A percentile compares a stretch with the other conserved stretches of the same genome.
Conservation (phyloP, 345 rosid genomes). For the Geranium rotundifolium region DNA sequence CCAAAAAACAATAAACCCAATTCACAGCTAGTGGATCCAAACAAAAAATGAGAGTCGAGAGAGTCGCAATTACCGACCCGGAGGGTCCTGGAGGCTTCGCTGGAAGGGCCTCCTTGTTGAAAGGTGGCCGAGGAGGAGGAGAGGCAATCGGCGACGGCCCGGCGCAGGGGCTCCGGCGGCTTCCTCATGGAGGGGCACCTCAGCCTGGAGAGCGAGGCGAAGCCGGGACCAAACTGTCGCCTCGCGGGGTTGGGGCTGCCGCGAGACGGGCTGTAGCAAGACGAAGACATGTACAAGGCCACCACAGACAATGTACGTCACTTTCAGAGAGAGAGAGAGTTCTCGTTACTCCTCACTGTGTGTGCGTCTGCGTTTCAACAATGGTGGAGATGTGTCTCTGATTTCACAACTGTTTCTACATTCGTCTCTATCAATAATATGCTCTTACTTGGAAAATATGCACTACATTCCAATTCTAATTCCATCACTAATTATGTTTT, state of each 20-base stretch:
- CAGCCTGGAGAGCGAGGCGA: constrained; percentile 44
- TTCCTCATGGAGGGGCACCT: constrained; percentile 76
- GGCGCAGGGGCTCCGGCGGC: constrained; percentile 93
- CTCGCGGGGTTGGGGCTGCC: constrained; percentile 64
- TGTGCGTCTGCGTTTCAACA: too few relatives aligned
- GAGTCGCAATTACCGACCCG: constrained; percentile 42
- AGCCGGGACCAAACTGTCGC: constrained; percentile 19
- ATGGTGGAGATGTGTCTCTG: too few relatives aligned
- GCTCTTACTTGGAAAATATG: too few relatives aligned
- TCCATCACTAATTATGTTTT: too few relatives aligned
- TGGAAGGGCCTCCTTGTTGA: constrained; percentile 23
- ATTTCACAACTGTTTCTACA: too few relatives aligned
- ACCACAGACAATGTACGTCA: too few relatives aligned
- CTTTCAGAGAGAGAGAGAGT: too few relatives aligned
- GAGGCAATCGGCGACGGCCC: constrained; percentile 85
- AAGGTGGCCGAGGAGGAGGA: constrained; percentile 41
- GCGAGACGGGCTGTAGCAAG: constrained; percentile 38
- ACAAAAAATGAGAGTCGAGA: constrained; percentile 3
- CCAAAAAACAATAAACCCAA: constrained; percentile 12
- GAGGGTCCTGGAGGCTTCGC: constrained; percentile 87
- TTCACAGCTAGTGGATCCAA: constrained; percentile 23
- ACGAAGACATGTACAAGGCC: constrained; percentile 42
- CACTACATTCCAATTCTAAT: too few relatives aligned
- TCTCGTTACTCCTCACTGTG: too few relatives aligned
- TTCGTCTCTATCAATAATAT: too few relatives aligned